Evolutionary conservation across 177 flowering plant species (phyloP).

Genomic region (Tripterygium wilfordii): DNA sequence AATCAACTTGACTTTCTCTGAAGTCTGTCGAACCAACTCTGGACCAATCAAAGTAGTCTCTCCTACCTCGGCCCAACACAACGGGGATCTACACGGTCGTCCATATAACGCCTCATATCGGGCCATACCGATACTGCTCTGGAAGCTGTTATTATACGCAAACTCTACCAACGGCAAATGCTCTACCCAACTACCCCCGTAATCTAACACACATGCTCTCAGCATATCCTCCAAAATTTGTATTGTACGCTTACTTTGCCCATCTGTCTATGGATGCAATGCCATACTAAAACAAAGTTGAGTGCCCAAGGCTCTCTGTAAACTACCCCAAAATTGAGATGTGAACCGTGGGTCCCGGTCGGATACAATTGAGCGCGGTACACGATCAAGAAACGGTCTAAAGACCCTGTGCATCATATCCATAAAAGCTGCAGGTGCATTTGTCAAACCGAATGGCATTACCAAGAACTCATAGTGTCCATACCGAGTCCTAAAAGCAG

Average conservation of each 20-base stretch:
- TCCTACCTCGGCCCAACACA: background rate
- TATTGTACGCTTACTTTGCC: background rate
- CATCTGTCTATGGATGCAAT: constrained; percentile 1
- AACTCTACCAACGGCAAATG: background rate
- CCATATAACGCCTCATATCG: constrained; percentile 1
- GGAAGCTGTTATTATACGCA: constrained; percentile 2
- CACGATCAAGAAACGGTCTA: too few species aligned
- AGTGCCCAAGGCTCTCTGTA: too few species aligned
- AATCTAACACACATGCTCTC: background rate
- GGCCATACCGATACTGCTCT: background rate
- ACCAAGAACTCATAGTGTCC: too few species aligned
- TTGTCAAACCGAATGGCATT: too few species aligned
- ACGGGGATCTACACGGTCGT: background rate
- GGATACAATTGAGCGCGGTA: too few species aligned
- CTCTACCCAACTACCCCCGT: background rate
- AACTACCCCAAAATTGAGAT: too few species aligned
- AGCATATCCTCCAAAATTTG: constrained; percentile 1
- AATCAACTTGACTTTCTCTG: background rate
- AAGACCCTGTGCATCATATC: too few species aligned
- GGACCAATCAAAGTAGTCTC: background rate
- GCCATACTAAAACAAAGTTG: too few species aligned
- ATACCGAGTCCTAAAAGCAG: too few species aligned
- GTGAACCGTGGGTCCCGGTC: too few species aligned
- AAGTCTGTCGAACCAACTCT: background rate
- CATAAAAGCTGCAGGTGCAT: too few species aligned